A percentile compares a stretch with the other conserved stretches of the same genome.
Conservation (phyloP, 306 rosid species). For the Sicyos edulis region DNA sequence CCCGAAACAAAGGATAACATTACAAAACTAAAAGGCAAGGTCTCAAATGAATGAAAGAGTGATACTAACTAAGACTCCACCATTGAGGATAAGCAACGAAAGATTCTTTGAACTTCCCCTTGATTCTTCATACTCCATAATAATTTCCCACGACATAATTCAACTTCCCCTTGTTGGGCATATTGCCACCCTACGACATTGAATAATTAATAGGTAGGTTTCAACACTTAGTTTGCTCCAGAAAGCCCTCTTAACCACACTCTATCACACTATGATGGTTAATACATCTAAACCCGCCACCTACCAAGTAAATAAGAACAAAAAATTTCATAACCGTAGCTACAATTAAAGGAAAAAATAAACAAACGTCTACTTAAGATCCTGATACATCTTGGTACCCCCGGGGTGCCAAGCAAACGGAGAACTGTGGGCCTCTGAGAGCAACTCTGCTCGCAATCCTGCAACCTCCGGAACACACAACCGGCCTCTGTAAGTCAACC, state of each 20-base stretch:
- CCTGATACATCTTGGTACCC: too few species aligned
- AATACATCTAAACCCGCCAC: neutral
- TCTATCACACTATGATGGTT: neutral
- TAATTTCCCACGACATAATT: neutral
- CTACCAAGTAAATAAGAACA: constrained; percentile 4
- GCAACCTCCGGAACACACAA: too few species aligned
- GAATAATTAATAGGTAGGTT: too few species aligned
- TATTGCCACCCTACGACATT: too few species aligned
- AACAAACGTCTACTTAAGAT: too few species aligned
- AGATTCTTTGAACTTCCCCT: neutral
- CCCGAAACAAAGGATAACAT: neutral
- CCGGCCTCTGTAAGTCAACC: too few species aligned
- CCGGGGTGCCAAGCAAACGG: too few species aligned
- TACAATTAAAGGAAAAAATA: neutral
- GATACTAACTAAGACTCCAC: neutral
- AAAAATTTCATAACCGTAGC: constrained; percentile 9
- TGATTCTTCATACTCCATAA: neutral
- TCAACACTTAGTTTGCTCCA: too few species aligned
- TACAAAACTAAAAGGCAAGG: neutral
- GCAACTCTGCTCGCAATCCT: too few species aligned
- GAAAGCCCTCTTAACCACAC: neutral
- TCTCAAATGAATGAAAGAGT: neutral
- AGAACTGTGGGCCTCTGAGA: too few species aligned
- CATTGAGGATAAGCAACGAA: neutral
- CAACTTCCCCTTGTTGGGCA: neutral